These are phyloP conservation scores for Neurospora sp. DNA, from an alignment of 495 filamentous ascomycete genomes.

Conservation along the genomic window DNA sequence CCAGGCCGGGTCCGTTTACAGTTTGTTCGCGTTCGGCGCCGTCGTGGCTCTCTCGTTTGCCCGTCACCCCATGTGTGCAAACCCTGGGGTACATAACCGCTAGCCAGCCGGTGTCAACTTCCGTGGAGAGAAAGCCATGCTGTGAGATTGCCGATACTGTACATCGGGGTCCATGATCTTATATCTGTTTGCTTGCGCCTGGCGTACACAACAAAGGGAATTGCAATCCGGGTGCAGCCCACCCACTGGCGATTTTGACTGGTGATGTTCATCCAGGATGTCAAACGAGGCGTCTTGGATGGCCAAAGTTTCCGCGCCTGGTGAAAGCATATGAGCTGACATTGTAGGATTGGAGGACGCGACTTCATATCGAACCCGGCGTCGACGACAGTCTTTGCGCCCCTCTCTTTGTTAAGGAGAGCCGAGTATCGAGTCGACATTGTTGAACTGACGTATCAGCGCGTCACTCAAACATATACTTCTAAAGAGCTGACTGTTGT, in stretches of 20 bases:
- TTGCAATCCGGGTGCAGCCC: not conserved
- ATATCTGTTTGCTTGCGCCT: not conserved
- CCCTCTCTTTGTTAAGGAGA: not conserved
- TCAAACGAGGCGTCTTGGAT: not conserved
- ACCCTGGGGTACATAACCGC: not conserved
- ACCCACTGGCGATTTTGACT: not conserved
- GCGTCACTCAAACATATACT: not conserved
- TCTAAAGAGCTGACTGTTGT: not conserved
- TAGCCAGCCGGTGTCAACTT: not conserved
- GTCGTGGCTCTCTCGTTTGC: not conserved
- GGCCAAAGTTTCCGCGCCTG: not conserved
- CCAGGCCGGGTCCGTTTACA: not conserved
- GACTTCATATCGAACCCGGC: not conserved
- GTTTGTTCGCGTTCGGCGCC: not conserved
- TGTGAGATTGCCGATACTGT: not conserved
- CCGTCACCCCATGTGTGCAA: not conserved
- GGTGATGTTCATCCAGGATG: not conserved
- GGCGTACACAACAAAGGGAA: not conserved
- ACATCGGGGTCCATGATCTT: not conserved
- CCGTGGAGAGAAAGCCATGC: not conserved
- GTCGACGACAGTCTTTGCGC: not conserved
- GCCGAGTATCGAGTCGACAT: not conserved
- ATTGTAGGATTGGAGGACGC: not conserved
- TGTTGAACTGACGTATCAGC: not conserved
- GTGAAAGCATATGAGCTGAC: not conserved